These are phyloP conservation scores for Spergularia marina DNA, from an alignment of 148 eudicot species.

Conservation along the genomic window DNA sequence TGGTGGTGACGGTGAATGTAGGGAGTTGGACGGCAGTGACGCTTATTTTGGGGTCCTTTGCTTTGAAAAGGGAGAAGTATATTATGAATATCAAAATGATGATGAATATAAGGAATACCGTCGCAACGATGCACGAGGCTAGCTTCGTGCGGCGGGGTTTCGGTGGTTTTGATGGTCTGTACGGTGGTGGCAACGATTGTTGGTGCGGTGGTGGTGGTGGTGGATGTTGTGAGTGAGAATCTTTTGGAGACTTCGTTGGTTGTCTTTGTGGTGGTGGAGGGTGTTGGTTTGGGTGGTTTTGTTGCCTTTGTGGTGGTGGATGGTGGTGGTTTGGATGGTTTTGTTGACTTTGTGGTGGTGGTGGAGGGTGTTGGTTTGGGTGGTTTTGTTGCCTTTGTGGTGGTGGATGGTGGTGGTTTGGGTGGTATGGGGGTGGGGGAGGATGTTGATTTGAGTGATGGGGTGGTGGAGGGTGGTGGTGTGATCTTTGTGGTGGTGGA, in stretches of 20 bases:
- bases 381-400: constrained; percentile 3
- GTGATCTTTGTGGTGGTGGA: background rate
- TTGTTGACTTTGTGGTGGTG: background rate
- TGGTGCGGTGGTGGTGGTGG: background rate
- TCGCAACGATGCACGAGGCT: constrained; percentile 72
- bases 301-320: background rate
- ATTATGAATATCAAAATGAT: constrained; percentile 48
- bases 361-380: background rate
- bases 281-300: background rate
- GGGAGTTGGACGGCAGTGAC: constrained; percentile 73
- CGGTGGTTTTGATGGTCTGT: constrained; percentile 16
- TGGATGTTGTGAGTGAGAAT: background rate
- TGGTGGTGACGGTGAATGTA: constrained; percentile 53
- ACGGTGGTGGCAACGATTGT: background rate
- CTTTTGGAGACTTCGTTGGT: too few species aligned
- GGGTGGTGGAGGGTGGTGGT: constrained; percentile 8
- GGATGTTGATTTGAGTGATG: background rate
- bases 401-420: constrained; percentile 1
- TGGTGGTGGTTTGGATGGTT: background rate
- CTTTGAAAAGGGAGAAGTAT: constrained; percentile 74
- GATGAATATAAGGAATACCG: constrained; percentile 62
- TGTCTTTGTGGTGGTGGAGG: background rate
- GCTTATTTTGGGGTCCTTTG: constrained; percentile 55
- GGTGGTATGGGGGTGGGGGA: too few species aligned
- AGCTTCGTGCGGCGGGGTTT: constrained; percentile 49